phyloP scores from a whole-genome alignment of 139 green algal species.

The Ettlia oleoabundans region DNA sequence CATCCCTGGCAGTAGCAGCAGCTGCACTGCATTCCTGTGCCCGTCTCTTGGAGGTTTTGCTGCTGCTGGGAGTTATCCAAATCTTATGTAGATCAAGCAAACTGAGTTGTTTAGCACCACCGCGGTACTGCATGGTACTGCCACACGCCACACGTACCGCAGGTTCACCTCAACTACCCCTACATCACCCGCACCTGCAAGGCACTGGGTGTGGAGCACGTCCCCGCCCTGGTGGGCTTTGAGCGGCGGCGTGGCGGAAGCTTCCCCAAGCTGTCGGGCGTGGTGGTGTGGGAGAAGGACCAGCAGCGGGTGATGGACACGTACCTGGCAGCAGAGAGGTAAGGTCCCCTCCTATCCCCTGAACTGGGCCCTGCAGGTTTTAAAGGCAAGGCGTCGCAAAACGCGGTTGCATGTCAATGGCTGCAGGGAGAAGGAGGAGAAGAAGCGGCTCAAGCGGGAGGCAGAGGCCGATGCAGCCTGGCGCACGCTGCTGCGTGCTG shows the following conservation, averaged over 20 bases:
- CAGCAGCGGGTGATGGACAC: constrained; percentile 54
- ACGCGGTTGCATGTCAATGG: no score
- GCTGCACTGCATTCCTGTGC: no score
- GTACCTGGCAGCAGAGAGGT: constrained; percentile 53
- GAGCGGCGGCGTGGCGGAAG: constrained; percentile 68
- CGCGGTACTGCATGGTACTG: no score
- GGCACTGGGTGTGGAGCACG: constrained; percentile 77
- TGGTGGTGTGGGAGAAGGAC: constrained; percentile 83
- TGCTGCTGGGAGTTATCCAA: no score
- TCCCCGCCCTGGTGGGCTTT: constrained; percentile 79
- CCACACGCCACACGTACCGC: no score
- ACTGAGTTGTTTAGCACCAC: no score
- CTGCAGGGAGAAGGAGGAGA: constrained; percentile 39
- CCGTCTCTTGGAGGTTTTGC: no score
- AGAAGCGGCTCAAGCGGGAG: constrained; percentile 26
- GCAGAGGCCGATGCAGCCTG: constrained; percentile 57
- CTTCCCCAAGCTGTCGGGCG: constrained; percentile 52
- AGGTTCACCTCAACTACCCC: constrained; percentile 51
- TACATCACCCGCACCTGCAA: constrained; percentile 46
- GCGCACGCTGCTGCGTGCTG: constrained; percentile 55
- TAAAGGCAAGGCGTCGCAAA: no score
- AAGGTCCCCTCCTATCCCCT: no score
- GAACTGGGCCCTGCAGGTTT: no score
- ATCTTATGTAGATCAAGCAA: no score
- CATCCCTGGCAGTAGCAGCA: no score